These are phyloP conservation scores for Globisporangium rhizosaccharum DNA, from an alignment of 352 stramenopile species.

Conservation along the genomic window DNA sequence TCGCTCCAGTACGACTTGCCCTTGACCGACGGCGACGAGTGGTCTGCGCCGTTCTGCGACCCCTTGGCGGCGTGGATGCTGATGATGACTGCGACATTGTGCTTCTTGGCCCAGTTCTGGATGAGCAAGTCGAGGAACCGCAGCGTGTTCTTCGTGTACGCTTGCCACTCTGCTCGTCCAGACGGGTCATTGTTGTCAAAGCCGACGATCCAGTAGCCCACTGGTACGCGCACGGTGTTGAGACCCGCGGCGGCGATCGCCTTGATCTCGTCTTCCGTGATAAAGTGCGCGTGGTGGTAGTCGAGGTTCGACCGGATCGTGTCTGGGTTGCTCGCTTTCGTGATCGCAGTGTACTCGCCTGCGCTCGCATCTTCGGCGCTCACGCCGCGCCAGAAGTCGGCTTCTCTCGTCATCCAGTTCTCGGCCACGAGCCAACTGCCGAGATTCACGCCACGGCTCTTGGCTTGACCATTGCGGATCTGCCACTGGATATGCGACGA, in stretches of 20 bases:
- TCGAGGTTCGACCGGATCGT: slow-evolving; percentile 38
- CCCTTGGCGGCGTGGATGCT: slow-evolving; percentile 48
- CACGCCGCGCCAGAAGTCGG: slow-evolving; percentile 57
- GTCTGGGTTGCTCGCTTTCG: slow-evolving; percentile 25
- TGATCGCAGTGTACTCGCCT: slow-evolving; percentile 67
- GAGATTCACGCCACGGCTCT: slow-evolving; percentile 64
- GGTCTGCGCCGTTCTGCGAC: slow-evolving; percentile 54
- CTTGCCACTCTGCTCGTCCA: slow-evolving; percentile 32
- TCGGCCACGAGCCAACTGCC: slow-evolving; percentile 75
- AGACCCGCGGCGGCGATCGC: slow-evolving; percentile 54
- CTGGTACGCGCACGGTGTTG: slow-evolving; percentile 22
- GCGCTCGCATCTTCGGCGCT: slow-evolving; percentile 22
- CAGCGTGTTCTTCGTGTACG: slow-evolving; percentile 40
- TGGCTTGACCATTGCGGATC: slow-evolving; percentile 47
- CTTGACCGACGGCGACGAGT: slow-evolving; percentile 48
- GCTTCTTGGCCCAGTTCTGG: slow-evolving; percentile 31
- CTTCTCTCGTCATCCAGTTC: slow-evolving; percentile 68
- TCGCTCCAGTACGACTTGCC: slow-evolving; percentile 40
- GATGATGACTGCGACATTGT: slow-evolving; percentile 52
- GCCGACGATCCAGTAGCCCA: slow-evolving; percentile 80
- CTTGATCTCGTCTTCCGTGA: slow-evolving; percentile 62
- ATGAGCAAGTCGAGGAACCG: slow-evolving; percentile 38
- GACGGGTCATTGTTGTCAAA: slow-evolving; percentile 56
- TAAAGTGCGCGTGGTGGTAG: slow-evolving; percentile 56
- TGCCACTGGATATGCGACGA: slow-evolving; percentile 42